A percentile compares a stretch with the other conserved stretches of the same genome.
These are phyloP conservation scores for Barnettozyma pratensis DNA, from an alignment of 805 yeast genomes.

Conservation along the genomic window DNA sequence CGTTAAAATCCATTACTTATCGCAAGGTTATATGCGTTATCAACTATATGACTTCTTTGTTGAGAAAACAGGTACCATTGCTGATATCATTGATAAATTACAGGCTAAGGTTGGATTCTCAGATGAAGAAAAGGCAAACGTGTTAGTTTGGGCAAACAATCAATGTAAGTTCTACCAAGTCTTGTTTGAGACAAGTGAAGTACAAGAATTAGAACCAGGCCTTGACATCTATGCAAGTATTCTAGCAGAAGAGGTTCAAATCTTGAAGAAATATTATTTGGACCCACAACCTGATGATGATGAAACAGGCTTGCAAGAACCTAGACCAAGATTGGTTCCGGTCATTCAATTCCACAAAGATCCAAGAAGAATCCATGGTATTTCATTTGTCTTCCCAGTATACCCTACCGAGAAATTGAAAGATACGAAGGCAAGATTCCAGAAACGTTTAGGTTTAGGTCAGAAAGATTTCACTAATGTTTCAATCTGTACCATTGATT, in stretches of 20 bases:
- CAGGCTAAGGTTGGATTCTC: slow-evolving; percentile 49
- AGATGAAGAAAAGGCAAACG: slow-evolving; percentile 38
- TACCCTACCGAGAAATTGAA: slow-evolving; percentile 60
- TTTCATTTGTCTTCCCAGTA: slow-evolving; percentile 76
- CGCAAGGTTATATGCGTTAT: slow-evolving; percentile 64
- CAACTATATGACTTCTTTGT: slow-evolving; percentile 65
- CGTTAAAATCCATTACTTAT: slow-evolving; percentile 66
- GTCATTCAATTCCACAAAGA: slow-evolving; percentile 78
- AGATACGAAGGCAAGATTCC: slow-evolving; percentile 63
- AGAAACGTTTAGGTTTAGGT: slow-evolving; percentile 67
- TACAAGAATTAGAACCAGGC: slow-evolving; percentile 34
- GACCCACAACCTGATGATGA: slow-evolving; percentile 17
- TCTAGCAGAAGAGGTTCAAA: slow-evolving; percentile 36
- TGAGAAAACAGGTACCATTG: slow-evolving; percentile 54
- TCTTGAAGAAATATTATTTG: slow-evolving; percentile 20
- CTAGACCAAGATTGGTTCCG: slow-evolving; percentile 43
- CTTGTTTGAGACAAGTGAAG: slow-evolving; percentile 30
- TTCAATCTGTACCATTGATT: slow-evolving; percentile 37
- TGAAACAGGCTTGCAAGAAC: slow-evolving; percentile 12
- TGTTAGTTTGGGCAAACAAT: slow-evolving; percentile 53
- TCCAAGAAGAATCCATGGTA: slow-evolving; percentile 64
- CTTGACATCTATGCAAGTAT: slow-evolving; percentile 41
- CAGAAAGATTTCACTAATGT: slow-evolving; percentile 77
- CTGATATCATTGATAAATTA: slow-evolving; percentile 49
- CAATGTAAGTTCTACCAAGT: slow-evolving; percentile 32